These are phyloP conservation scores for Aspergillus fischeri DNA, from an alignment of 2,329 filamentous ascomycete genomes.

Conservation along the genomic window DNA sequence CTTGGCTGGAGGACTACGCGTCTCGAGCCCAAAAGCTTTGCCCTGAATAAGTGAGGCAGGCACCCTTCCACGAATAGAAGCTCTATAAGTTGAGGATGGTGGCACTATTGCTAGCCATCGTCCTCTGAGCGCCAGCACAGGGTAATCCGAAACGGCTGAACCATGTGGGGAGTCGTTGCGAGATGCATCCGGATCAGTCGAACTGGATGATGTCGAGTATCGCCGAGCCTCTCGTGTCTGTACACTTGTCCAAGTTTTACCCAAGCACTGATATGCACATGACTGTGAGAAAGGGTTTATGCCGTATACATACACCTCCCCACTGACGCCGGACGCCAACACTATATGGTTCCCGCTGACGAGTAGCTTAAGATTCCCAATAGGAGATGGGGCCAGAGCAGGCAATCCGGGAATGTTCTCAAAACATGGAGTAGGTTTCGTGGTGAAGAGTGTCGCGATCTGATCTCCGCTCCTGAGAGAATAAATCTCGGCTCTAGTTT, in stretches of 20 bases:
- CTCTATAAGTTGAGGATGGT: constrained; percentile 35
- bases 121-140: constrained; percentile 42
- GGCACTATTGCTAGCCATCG: constrained; percentile 46
- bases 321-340: constrained; percentile 75
- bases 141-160: constrained; percentile 26
- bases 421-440: constrained; percentile 59
- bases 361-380: constrained; percentile 69
- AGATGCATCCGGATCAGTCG: constrained; percentile 42
- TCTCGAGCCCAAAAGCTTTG: constrained; percentile 40
- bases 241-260: constrained; percentile 87
- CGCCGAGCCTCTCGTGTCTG: constrained; percentile 50
- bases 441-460: constrained; percentile 69
- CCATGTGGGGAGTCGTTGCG: constrained; percentile 35
- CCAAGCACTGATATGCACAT: constrained; percentile 61
- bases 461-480: constrained; percentile 72
- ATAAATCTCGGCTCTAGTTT: constrained; percentile 85
- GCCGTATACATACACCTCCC: constrained; percentile 79
- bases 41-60: constrained; percentile 30
- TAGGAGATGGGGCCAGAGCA: constrained; percentile 65
- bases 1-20: constrained; percentile 38
- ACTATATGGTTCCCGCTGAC: constrained; percentile 68
- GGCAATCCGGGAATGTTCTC: constrained; percentile 55
- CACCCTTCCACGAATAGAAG: constrained; percentile 40
- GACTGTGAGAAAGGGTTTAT: constrained; percentile 19
- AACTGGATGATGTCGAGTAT: constrained; percentile 44